These are phyloP conservation scores for Debaryomyces maramus DNA, from an alignment of 805 yeast species.

Conservation along the genomic window DNA sequence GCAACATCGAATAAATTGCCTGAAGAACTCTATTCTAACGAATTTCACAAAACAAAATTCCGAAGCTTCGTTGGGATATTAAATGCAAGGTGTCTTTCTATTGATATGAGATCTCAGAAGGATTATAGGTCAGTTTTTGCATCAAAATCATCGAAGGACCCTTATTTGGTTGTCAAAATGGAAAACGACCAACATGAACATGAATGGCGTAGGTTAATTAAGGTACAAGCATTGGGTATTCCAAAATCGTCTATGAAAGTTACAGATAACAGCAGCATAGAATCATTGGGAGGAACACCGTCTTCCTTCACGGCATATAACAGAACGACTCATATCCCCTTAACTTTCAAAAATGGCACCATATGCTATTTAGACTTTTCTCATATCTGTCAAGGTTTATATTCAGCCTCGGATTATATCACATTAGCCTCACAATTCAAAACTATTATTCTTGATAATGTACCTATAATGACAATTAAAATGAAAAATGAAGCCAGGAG, in stretches of 20 bases:
- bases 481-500: conserved; percentile 69
- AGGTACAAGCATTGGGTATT: conserved; percentile 16
- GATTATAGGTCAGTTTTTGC: conserved; percentile 53
- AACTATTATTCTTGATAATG: conserved; percentile 57
- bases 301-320: conserved; percentile 54
- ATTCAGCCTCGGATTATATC: conserved; percentile 69
- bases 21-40: conserved; percentile 67
- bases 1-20: conserved; percentile 76
- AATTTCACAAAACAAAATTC: conserved; percentile 59
- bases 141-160: conserved; percentile 16
- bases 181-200: conserved; percentile 22
- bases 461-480: conserved; percentile 56
- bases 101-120: conserved; percentile 58
- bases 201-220: conserved; percentile 38
- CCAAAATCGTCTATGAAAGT: conserved; percentile 8
- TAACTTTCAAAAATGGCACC: conserved; percentile 34
- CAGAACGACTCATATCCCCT: conserved; percentile 48
- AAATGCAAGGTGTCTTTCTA: conserved; percentile 56
- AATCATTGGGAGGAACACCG: conserved; percentile 18
- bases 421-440: conserved; percentile 61
- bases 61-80: conserved; percentile 56
- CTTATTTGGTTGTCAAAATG: conserved; percentile 32
- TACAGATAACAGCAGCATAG: conserved; percentile 5
- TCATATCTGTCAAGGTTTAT: conserved; percentile 55
- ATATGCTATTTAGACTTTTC: conserved; percentile 51